Evolutionary conservation across 139 green algal species (phyloP), one percentile per base, ranked within the genome.

Genomic region (Deuterostichococcus epilithicus): DNA sequence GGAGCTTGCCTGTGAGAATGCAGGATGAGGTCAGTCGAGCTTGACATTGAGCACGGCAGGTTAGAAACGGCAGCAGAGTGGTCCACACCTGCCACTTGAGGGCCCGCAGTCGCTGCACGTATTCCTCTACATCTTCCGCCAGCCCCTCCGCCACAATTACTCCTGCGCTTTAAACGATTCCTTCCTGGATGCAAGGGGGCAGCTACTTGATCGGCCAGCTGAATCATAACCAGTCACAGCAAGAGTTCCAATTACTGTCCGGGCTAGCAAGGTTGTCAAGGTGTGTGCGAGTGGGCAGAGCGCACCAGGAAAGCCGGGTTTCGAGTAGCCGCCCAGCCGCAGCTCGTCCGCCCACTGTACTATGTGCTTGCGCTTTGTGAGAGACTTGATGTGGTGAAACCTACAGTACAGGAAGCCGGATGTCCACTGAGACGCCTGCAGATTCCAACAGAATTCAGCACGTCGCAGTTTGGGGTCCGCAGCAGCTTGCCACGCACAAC

Each of bases 301-400:
- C 13, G 13, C 38, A 70, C 88, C 88, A 30, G 88, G 88, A 45
- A 87, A 88, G 5, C 89, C 89, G 0, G 87, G 85, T 76, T 92
- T 91, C 85, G 69, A 82, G 26, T 68, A 83, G 30, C 88, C 89
- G 0, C 75, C 78, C 30, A 84, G 66, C 28, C 75, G 45, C 60
- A 84, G 74, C 70, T 90, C 84, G 1, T 80, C 33, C 0, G 85
- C 84, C 84, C 85, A 91, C 22, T 81, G 73, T 28, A 90, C 70
- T 3, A 94, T 90, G 68, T 77, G 35, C 45, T 91, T 92, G 5
- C 90, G 76, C 84, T 94, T 94, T 4, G 67, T 78, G 28, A 78
- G 32, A 28, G 68, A 84, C 76, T 92, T 92, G 77, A 94, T 92
- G 82, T 94, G 90, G 65, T 94, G 90, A 44, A 94, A 91, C 89